Base-by-base conservation (phyloP, 495 filamentous ascomycete genomes). In the Lasiosphaeris hirsuta region DNA sequence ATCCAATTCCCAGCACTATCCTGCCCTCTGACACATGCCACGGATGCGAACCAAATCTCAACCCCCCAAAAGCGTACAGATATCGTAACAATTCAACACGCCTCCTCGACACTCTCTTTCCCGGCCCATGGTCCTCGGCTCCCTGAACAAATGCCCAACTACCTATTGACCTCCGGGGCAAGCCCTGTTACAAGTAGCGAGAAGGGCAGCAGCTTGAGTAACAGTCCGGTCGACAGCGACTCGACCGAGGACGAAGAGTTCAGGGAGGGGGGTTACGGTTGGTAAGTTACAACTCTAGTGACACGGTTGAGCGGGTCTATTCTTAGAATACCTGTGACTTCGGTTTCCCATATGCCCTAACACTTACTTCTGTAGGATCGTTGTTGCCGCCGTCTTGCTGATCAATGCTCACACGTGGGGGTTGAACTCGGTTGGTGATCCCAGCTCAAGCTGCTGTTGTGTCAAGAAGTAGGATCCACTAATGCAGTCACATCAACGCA, bases 351-450 rank as follows among this genome's bases (percentile, higher is more conserved):
- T 5, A 30, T 30, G 5, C 23, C 23, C 23, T 30, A 30, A 30
- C 23, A 30, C 23, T 30, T 30, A 5, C 8, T 1, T 34, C 4
- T 9, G 15, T 35, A 70, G 83, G 84, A 75, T 84, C 30, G 78
- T 79, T 37, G 78, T 84, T 40, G 59, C 69, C 15, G 74, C 74
- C 14, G 72, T 76, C 14, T 78, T 80, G 46, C 53, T 79, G 18
- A 69, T 85, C 19, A 86, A 86, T 56, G 79, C 78, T 36, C 81
- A 57, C 19, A 51, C 82, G 4, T 86, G 84, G 84, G 84, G 84
- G 4, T 65, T 86, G 33, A 82, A 82, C 57, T 75, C 74, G 53
- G 77, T 84, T 57, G 56, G 79, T 38, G 14, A 30, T 30, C 23
- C 10, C 7, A 34, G 3, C 14, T 15, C 11, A 15, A 9, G 23